Evolutionary conservation across 805 yeast species (phyloP).

Genomic region (Maudiozyma pseudohumilis): DNA sequence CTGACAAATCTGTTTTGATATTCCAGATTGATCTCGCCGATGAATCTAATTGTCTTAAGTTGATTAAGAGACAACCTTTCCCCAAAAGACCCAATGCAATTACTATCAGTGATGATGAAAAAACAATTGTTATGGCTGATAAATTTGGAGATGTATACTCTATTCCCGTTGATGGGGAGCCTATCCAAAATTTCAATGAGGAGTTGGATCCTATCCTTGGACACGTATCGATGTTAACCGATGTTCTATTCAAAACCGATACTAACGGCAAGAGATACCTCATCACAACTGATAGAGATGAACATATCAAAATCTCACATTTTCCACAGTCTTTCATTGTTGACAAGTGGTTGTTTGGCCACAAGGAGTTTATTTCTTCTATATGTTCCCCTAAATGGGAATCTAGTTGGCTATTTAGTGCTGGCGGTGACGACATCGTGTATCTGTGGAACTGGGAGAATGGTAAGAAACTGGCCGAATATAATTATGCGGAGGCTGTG

Average conservation of each 20-base stretch:
- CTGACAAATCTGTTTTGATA: constrained; percentile 69
- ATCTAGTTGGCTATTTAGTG: constrained; percentile 50
- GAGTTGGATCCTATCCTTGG: constrained; percentile 71
- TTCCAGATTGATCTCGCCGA: constrained; percentile 33
- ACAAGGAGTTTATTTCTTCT: constrained; percentile 68
- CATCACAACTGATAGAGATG: constrained; percentile 88
- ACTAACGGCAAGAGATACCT: constrained; percentile 37
- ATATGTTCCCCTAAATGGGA: constrained; percentile 48
- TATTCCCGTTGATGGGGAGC: constrained; percentile 35
- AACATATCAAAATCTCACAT: constrained; percentile 77
- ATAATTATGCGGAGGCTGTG: constrained; percentile 38
- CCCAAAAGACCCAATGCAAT: constrained; percentile 92
- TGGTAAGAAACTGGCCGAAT: constrained; percentile 38
- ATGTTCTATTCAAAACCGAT: constrained; percentile 32
- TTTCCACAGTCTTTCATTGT: constrained; percentile 73
- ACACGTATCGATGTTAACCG: constrained; percentile 95
- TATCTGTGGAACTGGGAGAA: constrained; percentile 72
- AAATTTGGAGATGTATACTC: constrained; percentile 92
- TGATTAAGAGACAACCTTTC: constrained; percentile 62
- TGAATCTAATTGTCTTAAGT: constrained; percentile 34
- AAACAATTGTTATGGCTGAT: constrained; percentile 64
- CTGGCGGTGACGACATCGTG: constrained; percentile 81
- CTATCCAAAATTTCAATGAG: constrained; percentile 29
- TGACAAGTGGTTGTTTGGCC: constrained; percentile 80
- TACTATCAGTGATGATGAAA: constrained; percentile 43